Evolutionary conservation across 2,329 filamentous ascomycete genomes (phyloP), one percentile per base, ranked within the genome.

Genomic region (Colletotrichum liaoningense): DNA sequence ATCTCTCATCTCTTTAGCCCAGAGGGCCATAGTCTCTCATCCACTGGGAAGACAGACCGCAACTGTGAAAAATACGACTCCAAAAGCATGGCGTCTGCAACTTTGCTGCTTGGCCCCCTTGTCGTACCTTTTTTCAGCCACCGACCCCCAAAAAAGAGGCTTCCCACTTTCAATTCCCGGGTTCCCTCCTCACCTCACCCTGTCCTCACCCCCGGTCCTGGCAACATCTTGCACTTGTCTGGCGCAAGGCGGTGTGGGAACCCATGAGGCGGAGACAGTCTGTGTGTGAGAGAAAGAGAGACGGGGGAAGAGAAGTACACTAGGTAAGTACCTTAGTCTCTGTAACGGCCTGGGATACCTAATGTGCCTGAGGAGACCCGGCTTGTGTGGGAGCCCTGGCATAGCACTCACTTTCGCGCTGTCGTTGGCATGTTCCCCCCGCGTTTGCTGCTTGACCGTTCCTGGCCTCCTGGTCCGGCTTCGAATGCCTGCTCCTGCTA

Each of bases 191-290:
- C 57, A 54, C 60, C 57, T 62, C 57, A 54, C 54, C 42, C 68
- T 49, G 42, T 49, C 56, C 59, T 63, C 58, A 16, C 67, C 60
- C 56, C 49, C 49, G 49, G 67, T 54, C 70, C 63, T 38, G 22
- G 26, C 16, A 42, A 42, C 35, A 55, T 42, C 57, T 54, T 73
- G 67, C 65, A 59, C 66, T 62, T 62, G 62, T 73, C 52, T 67
- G 62, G 71, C 60, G 56, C 66, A 64, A 73, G 70, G 70, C 70
- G 70, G 70, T 73, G 70, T 73, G 59, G 66, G 28, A 59, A 60
- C 65, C 19, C 28, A 56, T 57, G 57, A 57, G 42, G 65, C n/a
- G 35, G 54, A 52, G 57, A 30, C n/a, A 30, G 35, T 16, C 49
- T 28, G 38, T 46, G 46, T 30, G 16, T 14, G 38, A 54, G 28